Base-by-base conservation (phyloP, 257 asterid genomes). In the Prunella vulgaris region DNA sequence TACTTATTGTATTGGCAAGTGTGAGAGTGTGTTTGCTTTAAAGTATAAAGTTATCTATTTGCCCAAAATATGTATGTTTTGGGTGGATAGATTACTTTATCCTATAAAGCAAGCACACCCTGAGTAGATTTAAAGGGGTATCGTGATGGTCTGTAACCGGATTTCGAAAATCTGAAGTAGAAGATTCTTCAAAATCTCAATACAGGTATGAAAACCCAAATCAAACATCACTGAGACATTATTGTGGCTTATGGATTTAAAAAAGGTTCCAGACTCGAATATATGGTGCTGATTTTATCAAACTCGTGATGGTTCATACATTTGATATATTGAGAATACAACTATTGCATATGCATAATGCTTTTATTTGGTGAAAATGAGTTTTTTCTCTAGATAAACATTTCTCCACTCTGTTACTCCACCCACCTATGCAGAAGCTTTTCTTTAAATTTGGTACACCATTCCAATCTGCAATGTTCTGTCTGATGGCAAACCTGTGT, bases 401-500 rank as follows among this genome's bases (percentile, higher is more conserved):
- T 46, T 46, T 15, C 21, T 5, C 53, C 49, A 40, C 48, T 10
- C 48, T 40, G 48, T 40, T 40, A 22, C 21, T 48, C 54, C 54
- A 4, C 35, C 30, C 61, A 56, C 8, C 5, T 12, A 10, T 12
- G 5, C 46, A 15, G 25, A 32, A 30, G 15, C 4, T 21, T 22
- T 35, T 24, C 64, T 58, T 58, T 28, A 58, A 30, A 58, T 58
- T 13, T 58, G 42, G 28, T 58, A 58, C n/a, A 25, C 6, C 64
- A 58, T 27, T 58, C 64, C 22, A 28, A 85, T 79, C 68, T 85
- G 91, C 72, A 87, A 28, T 58, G 86, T 83, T 74, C 74, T 83
- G 42, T 80, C 85, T 3, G 79, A 76, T 46, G 91, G 91, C 52
- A 83, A 87, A 87, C 70, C 88, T 85, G 82, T 87, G 83, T 37